phyloP scores from a whole-genome alignment of 495 filamentous ascomycete genomes.

The Annulohypoxylon nitens region DNA sequence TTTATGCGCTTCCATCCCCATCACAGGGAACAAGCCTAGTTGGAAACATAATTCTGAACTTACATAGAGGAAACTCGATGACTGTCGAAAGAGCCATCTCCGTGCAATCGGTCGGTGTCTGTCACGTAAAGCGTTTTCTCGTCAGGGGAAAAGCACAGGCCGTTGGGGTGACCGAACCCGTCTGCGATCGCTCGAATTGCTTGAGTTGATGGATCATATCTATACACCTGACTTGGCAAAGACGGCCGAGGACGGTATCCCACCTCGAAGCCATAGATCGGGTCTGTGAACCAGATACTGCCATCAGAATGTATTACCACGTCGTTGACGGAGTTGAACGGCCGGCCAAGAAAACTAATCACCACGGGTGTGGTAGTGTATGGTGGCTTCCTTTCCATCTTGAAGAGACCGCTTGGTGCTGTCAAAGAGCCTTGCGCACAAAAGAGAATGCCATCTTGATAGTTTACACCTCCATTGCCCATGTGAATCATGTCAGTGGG shows the following conservation, averaged over 20 bases:
- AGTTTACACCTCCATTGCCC: not conserved
- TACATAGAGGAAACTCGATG: not conserved
- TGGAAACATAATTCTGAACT: not conserved
- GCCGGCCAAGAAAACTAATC: not conserved
- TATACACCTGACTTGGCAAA: not conserved
- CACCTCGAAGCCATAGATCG: not conserved
- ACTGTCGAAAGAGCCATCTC: not conserved
- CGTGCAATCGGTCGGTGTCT: not conserved
- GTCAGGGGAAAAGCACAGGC: not conserved
- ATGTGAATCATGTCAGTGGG: not conserved
- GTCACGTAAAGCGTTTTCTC: not conserved
- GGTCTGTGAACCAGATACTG: not conserved
- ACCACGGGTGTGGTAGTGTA: not conserved
- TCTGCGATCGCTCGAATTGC: not conserved
- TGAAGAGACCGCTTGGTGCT: not conserved
- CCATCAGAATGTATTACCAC: not conserved
- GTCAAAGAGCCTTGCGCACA: not conserved
- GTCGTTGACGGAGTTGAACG: not conserved
- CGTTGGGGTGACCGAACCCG: not conserved
- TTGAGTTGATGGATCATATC: not conserved
- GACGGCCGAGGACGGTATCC: not conserved
- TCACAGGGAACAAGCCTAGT: no score
- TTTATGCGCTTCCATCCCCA: not conserved
- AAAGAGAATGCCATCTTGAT: not conserved
- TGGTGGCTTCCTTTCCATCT: not conserved